Conservation (phyloP, 345 rosid genomes). For the Lepidium sativum region DNA sequence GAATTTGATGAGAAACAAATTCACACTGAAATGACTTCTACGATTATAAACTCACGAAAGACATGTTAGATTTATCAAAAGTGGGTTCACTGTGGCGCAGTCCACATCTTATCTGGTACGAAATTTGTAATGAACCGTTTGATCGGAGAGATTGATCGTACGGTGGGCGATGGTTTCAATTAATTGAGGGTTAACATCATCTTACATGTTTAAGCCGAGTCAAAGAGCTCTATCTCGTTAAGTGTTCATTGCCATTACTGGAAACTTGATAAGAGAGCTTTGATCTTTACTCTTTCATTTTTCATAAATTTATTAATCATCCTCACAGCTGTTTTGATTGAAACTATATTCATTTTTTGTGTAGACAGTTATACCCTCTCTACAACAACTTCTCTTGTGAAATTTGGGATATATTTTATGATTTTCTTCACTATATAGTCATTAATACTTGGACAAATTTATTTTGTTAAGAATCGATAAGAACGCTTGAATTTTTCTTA, state of each 20-base stretch:
- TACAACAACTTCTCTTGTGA: neutral
- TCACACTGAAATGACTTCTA: slow-evolving; percentile 27
- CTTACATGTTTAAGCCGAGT: slow-evolving; percentile 49
- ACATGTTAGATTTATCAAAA: slow-evolving; percentile 14
- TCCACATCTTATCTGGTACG: slow-evolving; percentile 33
- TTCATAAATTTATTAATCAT: slow-evolving; percentile 5
- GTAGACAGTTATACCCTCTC: neutral
- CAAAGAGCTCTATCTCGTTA: slow-evolving; percentile 38
- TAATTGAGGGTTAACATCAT: slow-evolving; percentile 31
- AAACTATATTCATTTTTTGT: slow-evolving; percentile 1
- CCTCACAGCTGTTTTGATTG: slow-evolving; percentile 30
- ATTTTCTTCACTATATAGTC: neutral
- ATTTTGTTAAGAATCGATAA: no score
- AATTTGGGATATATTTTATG: neutral
- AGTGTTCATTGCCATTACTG: slow-evolving; percentile 36
- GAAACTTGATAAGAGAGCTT: slow-evolving; percentile 37
- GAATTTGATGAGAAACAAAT: neutral
- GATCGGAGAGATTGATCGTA: slow-evolving; percentile 12
- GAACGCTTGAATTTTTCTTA: no score
- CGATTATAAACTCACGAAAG: slow-evolving; percentile 20
- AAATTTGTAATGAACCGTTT: slow-evolving; percentile 7
- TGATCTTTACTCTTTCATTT: slow-evolving; percentile 25
- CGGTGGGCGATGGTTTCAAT: slow-evolving; percentile 13
- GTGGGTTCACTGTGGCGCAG: slow-evolving; percentile 49
- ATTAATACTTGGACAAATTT: neutral